Conservation (phyloP, 768 basidiomycete species). For the Russula dissimulans region DNA sequence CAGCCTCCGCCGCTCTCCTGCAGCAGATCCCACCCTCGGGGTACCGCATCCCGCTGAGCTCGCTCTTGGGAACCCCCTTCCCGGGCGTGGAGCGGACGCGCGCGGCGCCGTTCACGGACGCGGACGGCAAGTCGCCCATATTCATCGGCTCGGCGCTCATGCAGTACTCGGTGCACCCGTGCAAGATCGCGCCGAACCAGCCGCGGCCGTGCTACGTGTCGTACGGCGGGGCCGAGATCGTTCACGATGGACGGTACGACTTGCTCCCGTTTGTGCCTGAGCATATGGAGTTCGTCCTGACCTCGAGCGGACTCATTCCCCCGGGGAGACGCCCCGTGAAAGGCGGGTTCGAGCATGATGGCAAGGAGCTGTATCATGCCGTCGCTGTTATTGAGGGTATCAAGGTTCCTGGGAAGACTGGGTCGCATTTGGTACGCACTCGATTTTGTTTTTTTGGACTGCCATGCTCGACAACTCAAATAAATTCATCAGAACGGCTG, state of each 20-base stretch:
- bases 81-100: conserved; percentile 37
- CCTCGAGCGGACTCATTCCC: conserved; percentile 53
- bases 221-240: conserved; percentile 51
- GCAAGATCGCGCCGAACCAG: conserved; percentile 61
- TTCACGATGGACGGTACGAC: conserved; percentile 61
- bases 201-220: conserved; percentile 42
- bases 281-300: conserved; percentile 68
- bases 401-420: conserved; percentile 66
- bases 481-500: not conserved
- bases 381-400: conserved; percentile 41
- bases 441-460: not conserved
- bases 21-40: conserved; percentile 47
- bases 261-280: conserved; percentile 57
- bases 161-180: conserved; percentile 61
- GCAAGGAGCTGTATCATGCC: conserved; percentile 60
- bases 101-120: conserved; percentile 45
- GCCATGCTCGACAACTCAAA: not conserved
- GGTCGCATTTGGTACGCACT: conserved; percentile 50
- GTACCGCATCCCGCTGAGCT: conserved; percentile 49
- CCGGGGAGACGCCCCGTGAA: conserved; percentile 49
- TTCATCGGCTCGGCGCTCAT: conserved; percentile 71
- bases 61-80: conserved; percentile 31
- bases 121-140: conserved; percentile 47
- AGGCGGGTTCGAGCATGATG: conserved; percentile 68
- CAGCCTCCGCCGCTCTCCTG: not conserved